These are phyloP conservation scores for Tremellales sp. DNA, from an alignment of 1,284 basidiomycete species.

Conservation along the genomic window DNA sequence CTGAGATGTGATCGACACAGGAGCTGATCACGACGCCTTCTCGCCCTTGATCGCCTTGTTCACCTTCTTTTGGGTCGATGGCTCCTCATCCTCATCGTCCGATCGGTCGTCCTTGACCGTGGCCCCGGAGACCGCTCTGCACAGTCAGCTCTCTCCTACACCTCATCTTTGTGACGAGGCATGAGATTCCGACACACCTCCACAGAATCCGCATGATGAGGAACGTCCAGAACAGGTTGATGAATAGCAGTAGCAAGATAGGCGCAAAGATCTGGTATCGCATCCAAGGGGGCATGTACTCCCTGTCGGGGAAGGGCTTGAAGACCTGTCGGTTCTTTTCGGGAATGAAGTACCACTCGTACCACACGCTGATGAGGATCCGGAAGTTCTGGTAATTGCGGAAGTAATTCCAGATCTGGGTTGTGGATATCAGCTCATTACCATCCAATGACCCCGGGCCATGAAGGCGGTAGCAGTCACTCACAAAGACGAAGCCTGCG, in stretches of 20 bases:
- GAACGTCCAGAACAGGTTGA: constrained; percentile 90
- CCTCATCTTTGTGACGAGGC: neutral
- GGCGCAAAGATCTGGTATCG: constrained; percentile 74
- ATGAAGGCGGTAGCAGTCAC: constrained; percentile 60
- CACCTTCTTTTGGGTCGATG: constrained; percentile 71
- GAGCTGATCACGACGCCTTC: neutral
- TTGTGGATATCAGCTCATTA: neutral
- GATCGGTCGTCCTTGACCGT: constrained; percentile 49
- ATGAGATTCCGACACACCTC: constrained; percentile 54
- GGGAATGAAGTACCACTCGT: constrained; percentile 71
- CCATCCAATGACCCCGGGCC: neutral
- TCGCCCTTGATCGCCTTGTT: constrained; percentile 50
- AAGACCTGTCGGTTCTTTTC: neutral
- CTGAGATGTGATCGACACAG: too few species aligned
- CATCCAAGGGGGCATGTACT: constrained; percentile 52
- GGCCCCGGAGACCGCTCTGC: neutral
- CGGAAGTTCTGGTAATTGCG: constrained; percentile 86
- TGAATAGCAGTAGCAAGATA: constrained; percentile 66
- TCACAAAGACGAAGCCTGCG: constrained; percentile 64
- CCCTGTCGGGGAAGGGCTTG: neutral
- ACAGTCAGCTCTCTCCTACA: neutral
- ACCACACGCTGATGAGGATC: constrained; percentile 85
- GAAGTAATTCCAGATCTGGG: constrained; percentile 65
- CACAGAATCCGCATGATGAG: constrained; percentile 67
- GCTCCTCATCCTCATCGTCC: constrained; percentile 56